These are phyloP conservation scores for Solanum chiquidenum DNA, from an alignment of 257 asterid species.

Conservation along the genomic window DNA sequence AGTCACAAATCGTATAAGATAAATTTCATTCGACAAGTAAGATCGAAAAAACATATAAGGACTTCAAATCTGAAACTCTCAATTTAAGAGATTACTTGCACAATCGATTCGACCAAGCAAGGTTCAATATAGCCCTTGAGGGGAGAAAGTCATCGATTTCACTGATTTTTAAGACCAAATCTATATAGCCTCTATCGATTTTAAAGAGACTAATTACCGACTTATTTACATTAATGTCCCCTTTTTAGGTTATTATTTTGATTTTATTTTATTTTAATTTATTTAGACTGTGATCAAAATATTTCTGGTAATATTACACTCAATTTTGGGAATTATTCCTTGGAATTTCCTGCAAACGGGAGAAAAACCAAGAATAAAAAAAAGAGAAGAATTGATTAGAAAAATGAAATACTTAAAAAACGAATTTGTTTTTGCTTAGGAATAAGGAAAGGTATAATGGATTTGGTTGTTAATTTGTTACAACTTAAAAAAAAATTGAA, in stretches of 20 bases:
- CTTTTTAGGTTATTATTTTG: too few relatives aligned
- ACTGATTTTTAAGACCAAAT: neutral
- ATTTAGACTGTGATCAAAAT: too few relatives aligned
- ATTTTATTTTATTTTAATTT: too few relatives aligned
- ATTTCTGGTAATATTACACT: neutral
- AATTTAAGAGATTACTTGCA: neutral
- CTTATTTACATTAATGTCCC: neutral
- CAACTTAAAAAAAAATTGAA: neutral
- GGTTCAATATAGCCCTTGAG: neutral
- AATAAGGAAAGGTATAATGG: neutral
- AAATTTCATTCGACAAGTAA: fast-evolving
- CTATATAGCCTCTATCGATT: neutral
- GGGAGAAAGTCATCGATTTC: neutral
- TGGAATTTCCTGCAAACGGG: neutral
- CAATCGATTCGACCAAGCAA: neutral
- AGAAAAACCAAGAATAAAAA: neutral
- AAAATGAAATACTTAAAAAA: neutral
- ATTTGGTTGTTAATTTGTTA: neutral
- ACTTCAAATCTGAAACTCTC: fast-evolving
- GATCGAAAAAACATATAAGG: fast-evolving
- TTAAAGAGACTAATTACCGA: neutral
- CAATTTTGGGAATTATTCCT: neutral
- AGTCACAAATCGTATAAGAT: neutral
- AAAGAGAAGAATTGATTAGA: neutral
- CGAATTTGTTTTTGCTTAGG: neutral